These are phyloP conservation scores for Trichoderma semiorbis DNA, from an alignment of 2,329 filamentous ascomycete species.

Conservation along the genomic window DNA sequence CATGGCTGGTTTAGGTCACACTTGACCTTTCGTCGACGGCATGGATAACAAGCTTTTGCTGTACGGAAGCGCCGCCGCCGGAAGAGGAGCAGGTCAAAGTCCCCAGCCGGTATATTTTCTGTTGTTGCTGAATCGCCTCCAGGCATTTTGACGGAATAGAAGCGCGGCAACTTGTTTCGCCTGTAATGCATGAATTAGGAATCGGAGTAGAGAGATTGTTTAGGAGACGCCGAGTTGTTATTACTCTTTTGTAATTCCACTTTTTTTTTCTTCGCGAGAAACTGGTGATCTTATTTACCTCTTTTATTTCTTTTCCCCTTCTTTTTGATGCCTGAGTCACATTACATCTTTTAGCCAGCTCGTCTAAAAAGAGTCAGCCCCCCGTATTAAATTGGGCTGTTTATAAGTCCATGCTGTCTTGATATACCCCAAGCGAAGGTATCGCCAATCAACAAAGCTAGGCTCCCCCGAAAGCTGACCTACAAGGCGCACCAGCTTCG, in stretches of 20 bases:
- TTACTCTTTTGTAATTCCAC: background rate
- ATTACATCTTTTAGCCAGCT: background rate
- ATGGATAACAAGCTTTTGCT: conserved; percentile 3
- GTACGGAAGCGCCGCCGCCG: conserved; percentile 5
- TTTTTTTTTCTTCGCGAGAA: background rate
- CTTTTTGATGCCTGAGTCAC: background rate
- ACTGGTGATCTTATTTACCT: background rate
- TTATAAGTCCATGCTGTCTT: conserved; percentile 4
- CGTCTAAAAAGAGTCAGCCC: background rate
- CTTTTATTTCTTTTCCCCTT: background rate
- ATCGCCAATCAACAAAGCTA: conserved; percentile 6
- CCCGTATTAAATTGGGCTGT: background rate
- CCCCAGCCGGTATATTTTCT: background rate
- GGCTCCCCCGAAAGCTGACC: conserved; percentile 3
- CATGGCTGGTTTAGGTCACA: conserved; percentile 11
- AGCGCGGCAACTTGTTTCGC: background rate
- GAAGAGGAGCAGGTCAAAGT: conserved; percentile 5
- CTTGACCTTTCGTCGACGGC: conserved; percentile 7
- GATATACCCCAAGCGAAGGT: background rate
- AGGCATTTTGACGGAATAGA: background rate
- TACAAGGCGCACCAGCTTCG: background rate
- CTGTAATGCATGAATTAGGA: background rate
- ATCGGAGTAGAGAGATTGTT: background rate
- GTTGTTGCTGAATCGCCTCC: background rate
- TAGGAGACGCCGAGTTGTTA: background rate